Evolutionary conservation across 495 filamentous ascomycete genomes (phyloP).

Genomic region (Choiromyces venosus): DNA sequence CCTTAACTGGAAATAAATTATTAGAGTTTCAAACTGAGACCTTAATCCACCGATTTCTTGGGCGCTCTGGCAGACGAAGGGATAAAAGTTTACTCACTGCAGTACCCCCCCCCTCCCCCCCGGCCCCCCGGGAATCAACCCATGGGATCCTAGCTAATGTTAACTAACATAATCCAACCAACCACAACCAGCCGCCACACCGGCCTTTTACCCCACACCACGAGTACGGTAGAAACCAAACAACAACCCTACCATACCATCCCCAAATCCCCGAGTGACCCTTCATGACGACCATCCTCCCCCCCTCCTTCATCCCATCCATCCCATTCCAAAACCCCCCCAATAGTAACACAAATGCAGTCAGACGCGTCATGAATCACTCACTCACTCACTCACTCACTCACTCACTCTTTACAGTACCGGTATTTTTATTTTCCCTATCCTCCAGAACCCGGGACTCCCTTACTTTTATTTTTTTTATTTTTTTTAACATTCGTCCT

Average conservation of each 20-base stretch:
- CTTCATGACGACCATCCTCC: neutral
- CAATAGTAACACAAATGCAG: neutral
- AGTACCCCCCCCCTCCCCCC: neutral
- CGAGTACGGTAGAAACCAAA: too few relatives aligned
- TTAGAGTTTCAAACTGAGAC: too few relatives aligned
- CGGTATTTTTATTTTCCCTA: neutral
- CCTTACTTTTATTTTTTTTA: too few relatives aligned
- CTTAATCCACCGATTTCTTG: too few relatives aligned
- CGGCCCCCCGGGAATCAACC: neutral
- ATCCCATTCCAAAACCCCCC: neutral
- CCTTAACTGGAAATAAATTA: too few relatives aligned
- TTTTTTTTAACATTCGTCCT: too few relatives aligned
- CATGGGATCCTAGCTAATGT: neutral
- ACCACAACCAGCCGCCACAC: neutral
- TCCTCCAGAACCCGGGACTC: neutral
- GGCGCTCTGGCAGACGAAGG: too few relatives aligned
- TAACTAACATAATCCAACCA: neutral
- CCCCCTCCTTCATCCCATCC: neutral
- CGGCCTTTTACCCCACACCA: neutral
- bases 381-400: neutral
- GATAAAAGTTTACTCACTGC: neutral
- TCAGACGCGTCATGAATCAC: slow-evolving; percentile 2
- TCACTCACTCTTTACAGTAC: neutral
- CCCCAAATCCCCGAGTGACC: neutral
- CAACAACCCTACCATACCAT: too few relatives aligned